Percentiles rank a stretch among this genome's conserved stretches.
Evolutionary conservation across 176 grass and related monocot genomes (phyloP).

Genomic region (Thinopyrum elongatum): DNA sequence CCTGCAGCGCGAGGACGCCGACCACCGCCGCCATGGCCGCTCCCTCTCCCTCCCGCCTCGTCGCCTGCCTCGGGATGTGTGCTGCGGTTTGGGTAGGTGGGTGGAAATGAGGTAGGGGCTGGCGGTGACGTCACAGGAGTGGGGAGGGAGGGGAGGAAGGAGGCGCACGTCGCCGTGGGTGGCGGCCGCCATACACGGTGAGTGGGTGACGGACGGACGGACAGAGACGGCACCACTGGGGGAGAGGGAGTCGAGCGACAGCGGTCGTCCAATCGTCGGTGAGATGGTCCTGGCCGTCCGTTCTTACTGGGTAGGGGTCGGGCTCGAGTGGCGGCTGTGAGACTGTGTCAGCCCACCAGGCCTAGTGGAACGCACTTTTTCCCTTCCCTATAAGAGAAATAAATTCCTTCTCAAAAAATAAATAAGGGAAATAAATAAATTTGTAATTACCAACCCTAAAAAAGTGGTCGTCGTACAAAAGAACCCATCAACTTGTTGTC

Average conservation of each 20-base stretch:
- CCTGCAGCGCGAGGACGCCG: slow-evolving; percentile 96
- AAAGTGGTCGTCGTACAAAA: too few relatives aligned
- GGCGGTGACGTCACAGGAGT: slow-evolving; percentile 4
- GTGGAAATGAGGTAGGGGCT: not conserved
- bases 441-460: too few relatives aligned
- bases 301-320: not conserved
- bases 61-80: not conserved
- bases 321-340: not conserved
- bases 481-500: too few relatives aligned
- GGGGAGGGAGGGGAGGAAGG: slow-evolving; percentile 8
- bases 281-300: not conserved
- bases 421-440: too few relatives aligned
- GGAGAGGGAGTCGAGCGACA: not conserved
- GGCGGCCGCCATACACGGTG: slow-evolving; percentile 20
- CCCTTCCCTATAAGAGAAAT: too few relatives aligned
- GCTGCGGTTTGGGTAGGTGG: not conserved
- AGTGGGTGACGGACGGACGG: not conserved
- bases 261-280: not conserved
- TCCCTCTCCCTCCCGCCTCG: not conserved
- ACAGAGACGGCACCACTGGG: not conserved
- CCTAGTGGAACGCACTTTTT: too few relatives aligned
- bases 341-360: not conserved
- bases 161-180: too few relatives aligned
- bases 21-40: slow-evolving; percentile 65
- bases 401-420: too few relatives aligned